Evolutionary conservation across 2,329 filamentous ascomycete species (phyloP).

Genomic region (Ophiocordyceps sinensis): DNA sequence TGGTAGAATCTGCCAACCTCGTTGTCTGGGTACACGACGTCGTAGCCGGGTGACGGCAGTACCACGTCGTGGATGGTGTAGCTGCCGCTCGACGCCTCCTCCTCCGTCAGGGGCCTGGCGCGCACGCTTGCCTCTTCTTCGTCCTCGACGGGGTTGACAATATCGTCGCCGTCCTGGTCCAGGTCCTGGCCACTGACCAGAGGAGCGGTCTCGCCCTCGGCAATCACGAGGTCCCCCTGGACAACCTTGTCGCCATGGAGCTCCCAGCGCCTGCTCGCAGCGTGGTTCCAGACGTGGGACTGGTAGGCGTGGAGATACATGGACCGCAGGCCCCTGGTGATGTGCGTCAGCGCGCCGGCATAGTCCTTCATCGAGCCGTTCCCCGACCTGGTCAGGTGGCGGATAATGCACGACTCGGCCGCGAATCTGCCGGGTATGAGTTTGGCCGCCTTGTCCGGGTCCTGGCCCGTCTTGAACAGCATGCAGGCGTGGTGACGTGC

Average conservation of each 20-base stretch:
- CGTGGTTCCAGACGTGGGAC: slow-evolving; percentile 85
- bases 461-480: slow-evolving; percentile 50
- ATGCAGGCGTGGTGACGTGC: slow-evolving; percentile 66
- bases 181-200: slow-evolving; percentile 43
- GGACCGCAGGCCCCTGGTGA: slow-evolving; percentile 67
- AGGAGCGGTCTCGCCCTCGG: slow-evolving; percentile 16
- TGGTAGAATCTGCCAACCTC: slow-evolving; percentile 72
- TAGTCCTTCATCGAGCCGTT: slow-evolving; percentile 47
- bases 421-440: slow-evolving; percentile 67
- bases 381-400: slow-evolving; percentile 48
- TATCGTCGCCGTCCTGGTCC: slow-evolving; percentile 40
- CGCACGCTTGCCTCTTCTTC: slow-evolving; percentile 32
- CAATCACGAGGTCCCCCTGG: slow-evolving; percentile 70
- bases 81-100: slow-evolving; percentile 63
- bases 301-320: slow-evolving; percentile 99
- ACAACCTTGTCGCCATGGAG: slow-evolving; percentile 60
- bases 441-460: slow-evolving; percentile 44
- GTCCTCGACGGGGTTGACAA: slow-evolving; percentile 26
- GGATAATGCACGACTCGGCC: slow-evolving; percentile 66
- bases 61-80: slow-evolving; percentile 82
- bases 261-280: slow-evolving; percentile 67
- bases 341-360: slow-evolving; percentile 64
- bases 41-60: slow-evolving; percentile 81
- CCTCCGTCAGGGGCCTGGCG: slow-evolving; percentile 57
- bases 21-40: slow-evolving; percentile 76